Percentiles rank a stretch among this genome's conserved stretches.
phyloP scores from a whole-genome alignment of 2,329 filamentous ascomycete genomes.

The Alternaria novae-zelandiae region DNA sequence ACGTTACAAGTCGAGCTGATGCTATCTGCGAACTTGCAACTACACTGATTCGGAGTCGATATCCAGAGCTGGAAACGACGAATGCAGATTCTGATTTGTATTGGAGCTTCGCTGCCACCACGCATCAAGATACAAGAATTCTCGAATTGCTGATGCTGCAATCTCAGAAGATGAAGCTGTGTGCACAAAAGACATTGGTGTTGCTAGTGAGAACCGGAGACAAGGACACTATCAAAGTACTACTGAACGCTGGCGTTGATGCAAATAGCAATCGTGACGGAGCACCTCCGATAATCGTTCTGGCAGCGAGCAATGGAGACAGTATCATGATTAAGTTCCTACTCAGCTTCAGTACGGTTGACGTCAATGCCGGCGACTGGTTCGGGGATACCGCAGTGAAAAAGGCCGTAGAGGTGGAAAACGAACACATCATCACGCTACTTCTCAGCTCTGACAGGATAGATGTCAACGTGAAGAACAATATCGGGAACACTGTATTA shows the following conservation, averaged over 20 bases:
- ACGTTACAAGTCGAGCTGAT: slow-evolving; percentile 11
- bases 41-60: neutral
- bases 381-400: too few species aligned
- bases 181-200: too few species aligned
- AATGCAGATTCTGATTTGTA: neutral
- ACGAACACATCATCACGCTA: neutral
- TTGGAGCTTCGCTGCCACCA: neutral
- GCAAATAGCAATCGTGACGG: neutral
- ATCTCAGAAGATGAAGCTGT: too few species aligned
- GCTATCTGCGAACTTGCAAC: slow-evolving; percentile 8
- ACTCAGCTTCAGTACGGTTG: too few species aligned
- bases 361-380: too few species aligned
- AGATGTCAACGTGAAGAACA: neutral
- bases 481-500: too few species aligned
- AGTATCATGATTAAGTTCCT: too few species aligned
- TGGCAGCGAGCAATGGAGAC: too few species aligned
- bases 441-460: neutral
- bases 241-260: neutral
- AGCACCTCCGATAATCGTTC: neutral
- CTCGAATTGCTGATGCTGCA: neutral
- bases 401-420: neutral
- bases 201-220: neutral
- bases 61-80: too few species aligned
- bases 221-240: neutral
- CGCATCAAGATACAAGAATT: slow-evolving; percentile 5